A percentile compares a stretch with the other conserved stretches of the same genome.
Evolutionary conservation across 139 green algal species (phyloP).

Genomic region (Nannochloris sp.): DNA sequence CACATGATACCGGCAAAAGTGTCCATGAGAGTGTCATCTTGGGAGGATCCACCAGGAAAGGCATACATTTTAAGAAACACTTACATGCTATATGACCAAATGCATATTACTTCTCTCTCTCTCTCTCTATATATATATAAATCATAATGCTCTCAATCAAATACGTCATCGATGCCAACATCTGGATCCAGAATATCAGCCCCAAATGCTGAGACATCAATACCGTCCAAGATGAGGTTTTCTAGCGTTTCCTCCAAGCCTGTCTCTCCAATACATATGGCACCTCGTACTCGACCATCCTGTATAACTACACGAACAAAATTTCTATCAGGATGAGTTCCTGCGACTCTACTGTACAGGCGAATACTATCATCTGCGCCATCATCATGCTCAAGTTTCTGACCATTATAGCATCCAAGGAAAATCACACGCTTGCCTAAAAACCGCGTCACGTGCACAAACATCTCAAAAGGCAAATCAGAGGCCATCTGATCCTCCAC

Average conservation of each 20-base stretch:
- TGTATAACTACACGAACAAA: constrained; percentile 79
- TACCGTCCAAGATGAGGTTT: constrained; percentile 75
- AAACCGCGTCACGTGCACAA: constrained; percentile 78
- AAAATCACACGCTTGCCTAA: constrained; percentile 75
- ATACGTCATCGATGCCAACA: constrained; percentile 66
- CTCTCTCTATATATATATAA: too few species aligned
- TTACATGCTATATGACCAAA: too few species aligned
- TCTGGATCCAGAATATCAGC: constrained; percentile 65
- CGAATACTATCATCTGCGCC: constrained; percentile 42
- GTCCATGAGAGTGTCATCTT: background rate
- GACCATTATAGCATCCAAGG: constrained; percentile 80
- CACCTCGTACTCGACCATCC: constrained; percentile 52
- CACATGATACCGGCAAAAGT: background rate
- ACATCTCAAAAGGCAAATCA: constrained; percentile 77
- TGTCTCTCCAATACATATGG: constrained; percentile 75
- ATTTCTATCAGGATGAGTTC: constrained; percentile 16
- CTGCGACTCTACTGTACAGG: constrained; percentile 40
- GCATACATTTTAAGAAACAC: background rate
- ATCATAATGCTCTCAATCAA: constrained; percentile 45
- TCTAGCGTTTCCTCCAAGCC: constrained; percentile 77
- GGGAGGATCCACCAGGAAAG: background rate
- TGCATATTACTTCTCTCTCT: too few species aligned
- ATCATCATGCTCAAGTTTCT: constrained; percentile 52
- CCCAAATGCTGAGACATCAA: constrained; percentile 62
- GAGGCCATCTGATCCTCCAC: constrained; percentile 24